These are phyloP conservation scores for Acrasis kona DNA, from an alignment of 78 protist genomes.

Conservation along the genomic window DNA sequence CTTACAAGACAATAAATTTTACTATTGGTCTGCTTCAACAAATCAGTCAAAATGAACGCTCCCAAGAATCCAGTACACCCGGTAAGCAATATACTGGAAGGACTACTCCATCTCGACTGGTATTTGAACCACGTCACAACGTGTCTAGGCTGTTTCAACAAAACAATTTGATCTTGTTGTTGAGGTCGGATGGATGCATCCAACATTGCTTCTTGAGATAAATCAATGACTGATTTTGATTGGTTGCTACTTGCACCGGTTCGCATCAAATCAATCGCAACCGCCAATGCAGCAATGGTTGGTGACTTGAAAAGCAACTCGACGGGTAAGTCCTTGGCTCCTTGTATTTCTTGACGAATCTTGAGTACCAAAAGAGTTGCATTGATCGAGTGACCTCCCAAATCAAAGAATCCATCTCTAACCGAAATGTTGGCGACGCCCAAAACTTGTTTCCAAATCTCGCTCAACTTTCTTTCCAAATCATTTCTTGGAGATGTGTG, in stretches of 20 bases:
- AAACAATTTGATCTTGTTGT: neutral
- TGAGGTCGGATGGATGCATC: neutral
- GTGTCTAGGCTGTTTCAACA: no score
- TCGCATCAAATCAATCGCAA: neutral
- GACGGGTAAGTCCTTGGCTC: slow-evolving; percentile 22
- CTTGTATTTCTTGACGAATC: neutral
- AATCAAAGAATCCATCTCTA: slow-evolving; percentile 43
- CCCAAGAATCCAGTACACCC: slow-evolving; percentile 44
- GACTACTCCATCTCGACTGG: neutral
- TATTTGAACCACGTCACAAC: no score
- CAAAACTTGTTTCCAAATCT: slow-evolving; percentile 16
- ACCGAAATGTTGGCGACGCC: neutral
- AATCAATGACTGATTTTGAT: slow-evolving; percentile 9
- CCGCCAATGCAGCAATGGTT: slow-evolving; percentile 22
- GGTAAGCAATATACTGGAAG: neutral
- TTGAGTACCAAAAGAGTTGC: slow-evolving; percentile 12
- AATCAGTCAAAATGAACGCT: slow-evolving; percentile 11
- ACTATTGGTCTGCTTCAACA: slow-evolving; percentile 9
- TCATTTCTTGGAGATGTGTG: neutral
- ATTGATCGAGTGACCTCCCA: slow-evolving; percentile 54
- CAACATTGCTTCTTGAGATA: neutral
- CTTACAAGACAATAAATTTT: neutral
- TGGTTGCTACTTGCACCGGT: neutral
- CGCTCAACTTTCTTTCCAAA: slow-evolving; percentile 4
- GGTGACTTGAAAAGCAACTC: slow-evolving; percentile 27